Evolutionary conservation across 2,329 filamentous ascomycete species (phyloP).

Genomic region (Nemania abortiva): DNA sequence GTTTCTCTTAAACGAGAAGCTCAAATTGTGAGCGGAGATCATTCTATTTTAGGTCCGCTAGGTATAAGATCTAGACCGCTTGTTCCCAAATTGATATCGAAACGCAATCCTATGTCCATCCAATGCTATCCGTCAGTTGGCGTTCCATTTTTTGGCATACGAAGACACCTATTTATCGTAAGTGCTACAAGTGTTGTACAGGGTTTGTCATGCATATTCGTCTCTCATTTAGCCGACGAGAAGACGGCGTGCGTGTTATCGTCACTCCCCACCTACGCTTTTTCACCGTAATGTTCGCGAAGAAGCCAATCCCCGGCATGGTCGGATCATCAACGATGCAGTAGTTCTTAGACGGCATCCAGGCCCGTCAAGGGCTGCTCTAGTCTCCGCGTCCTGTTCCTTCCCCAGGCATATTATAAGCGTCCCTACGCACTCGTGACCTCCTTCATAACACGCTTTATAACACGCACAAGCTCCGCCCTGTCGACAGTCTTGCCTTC

Average conservation of each 20-base stretch:
- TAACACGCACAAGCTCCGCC: slow-evolving; percentile 69
- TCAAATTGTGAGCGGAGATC: slow-evolving; percentile 15
- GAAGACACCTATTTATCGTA: slow-evolving; percentile 11
- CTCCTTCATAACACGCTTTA: slow-evolving; percentile 74
- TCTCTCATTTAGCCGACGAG: not conserved
- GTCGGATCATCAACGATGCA: not conserved
- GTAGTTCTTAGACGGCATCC: not conserved
- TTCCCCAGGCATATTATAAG: too few species aligned
- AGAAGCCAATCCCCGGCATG: not conserved
- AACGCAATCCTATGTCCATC: slow-evolving; percentile 11
- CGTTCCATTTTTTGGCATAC: slow-evolving; percentile 5
- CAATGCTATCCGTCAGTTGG: slow-evolving; percentile 8
- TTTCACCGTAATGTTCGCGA: not conserved
- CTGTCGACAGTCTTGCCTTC: slow-evolving; percentile 75
- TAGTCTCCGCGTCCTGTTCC: not conserved
- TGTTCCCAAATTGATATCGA: slow-evolving; percentile 1
- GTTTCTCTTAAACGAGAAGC: not conserved
- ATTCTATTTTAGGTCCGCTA: slow-evolving; percentile 12
- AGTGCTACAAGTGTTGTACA: slow-evolving; percentile 23
- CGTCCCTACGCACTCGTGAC: slow-evolving; percentile 24
- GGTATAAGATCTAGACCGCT: not conserved
- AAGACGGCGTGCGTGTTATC: not conserved
- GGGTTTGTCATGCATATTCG: not conserved
- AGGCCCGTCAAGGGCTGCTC: not conserved
- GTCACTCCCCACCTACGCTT: not conserved